phyloP scores from a whole-genome alignment of 352 stramenopile genomes.

The Pythium guiyangense region DNA sequence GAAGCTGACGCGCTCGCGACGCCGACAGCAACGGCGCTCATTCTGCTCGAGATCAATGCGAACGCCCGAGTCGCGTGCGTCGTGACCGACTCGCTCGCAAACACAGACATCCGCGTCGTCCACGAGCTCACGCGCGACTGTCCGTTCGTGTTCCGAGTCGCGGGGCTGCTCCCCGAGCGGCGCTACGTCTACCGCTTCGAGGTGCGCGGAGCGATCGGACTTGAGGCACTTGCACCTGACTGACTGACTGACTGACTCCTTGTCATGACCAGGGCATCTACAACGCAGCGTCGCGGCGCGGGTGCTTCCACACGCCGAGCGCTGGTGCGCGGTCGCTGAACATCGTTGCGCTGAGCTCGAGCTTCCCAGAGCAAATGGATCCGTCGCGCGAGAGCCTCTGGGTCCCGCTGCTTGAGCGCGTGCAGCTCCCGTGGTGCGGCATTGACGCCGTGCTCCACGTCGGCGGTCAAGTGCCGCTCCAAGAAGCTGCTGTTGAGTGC shows the following conservation, averaged over 20 bases:
- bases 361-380: constrained; percentile 62
- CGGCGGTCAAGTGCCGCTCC: constrained; percentile 69
- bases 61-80: constrained; percentile 48
- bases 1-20: neutral
- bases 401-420: constrained; percentile 36
- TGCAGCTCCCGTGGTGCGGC: constrained; percentile 55
- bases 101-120: constrained; percentile 36
- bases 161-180: constrained; percentile 35
- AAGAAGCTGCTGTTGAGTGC: constrained; percentile 61
- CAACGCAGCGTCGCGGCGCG: constrained; percentile 40
- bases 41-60: constrained; percentile 67
- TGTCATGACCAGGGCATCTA: constrained; percentile 34
- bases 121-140: constrained; percentile 23
- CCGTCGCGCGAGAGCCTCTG: constrained; percentile 53
- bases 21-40: constrained; percentile 25
- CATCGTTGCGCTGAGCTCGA: constrained; percentile 61
- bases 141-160: constrained; percentile 45
- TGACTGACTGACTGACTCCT: neutral
- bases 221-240: too few relatives aligned
- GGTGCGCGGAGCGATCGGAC: constrained; percentile 11
- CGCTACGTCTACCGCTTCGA: constrained; percentile 72
- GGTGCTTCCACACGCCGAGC: constrained; percentile 58
- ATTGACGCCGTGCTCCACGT: constrained; percentile 68
- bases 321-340: constrained; percentile 22
- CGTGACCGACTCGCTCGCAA: constrained; percentile 55